phyloP scores from a whole-genome alignment of 495 filamentous ascomycete genomes.

The Aspergillus sclerotiicarbonarius region DNA sequence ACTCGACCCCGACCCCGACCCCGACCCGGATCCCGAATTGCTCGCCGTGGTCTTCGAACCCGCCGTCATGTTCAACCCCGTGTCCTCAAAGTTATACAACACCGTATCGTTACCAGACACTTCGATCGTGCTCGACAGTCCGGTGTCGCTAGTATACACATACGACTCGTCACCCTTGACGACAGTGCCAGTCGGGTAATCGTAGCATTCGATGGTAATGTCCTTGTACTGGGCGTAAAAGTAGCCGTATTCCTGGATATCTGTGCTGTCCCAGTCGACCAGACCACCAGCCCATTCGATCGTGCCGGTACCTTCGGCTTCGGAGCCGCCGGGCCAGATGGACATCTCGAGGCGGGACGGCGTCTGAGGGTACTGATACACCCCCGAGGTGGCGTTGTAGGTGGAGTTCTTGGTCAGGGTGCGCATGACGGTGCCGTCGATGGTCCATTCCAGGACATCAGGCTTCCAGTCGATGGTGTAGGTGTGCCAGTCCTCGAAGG shows the following conservation, averaged over 20 bases:
- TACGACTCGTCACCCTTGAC: constrained; percentile 65
- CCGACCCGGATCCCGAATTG: background rate
- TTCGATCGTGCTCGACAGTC: constrained; percentile 70
- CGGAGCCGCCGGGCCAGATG: constrained; percentile 87
- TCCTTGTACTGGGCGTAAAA: constrained; percentile 81
- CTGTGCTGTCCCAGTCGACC: constrained; percentile 79
- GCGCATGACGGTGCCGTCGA: constrained; percentile 76
- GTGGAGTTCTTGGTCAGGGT: constrained; percentile 71
- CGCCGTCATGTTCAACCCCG: constrained; percentile 67
- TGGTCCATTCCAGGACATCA: constrained; percentile 76
- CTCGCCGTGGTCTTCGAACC: constrained; percentile 6
- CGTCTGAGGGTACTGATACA: constrained; percentile 90
- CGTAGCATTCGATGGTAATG: constrained; percentile 80
- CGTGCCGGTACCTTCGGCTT: constrained; percentile 79
- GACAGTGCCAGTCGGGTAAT: constrained; percentile 62
- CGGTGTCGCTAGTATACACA: constrained; percentile 63
- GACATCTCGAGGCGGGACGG: constrained; percentile 89
- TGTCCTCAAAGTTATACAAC: constrained; percentile 72
- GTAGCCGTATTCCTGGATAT: constrained; percentile 81
- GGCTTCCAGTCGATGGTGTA: constrained; percentile 94
- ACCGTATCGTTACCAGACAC: constrained; percentile 72
- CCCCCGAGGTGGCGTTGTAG: constrained; percentile 77
- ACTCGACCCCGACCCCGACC: constrained; percentile 10
- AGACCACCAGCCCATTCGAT: constrained; percentile 87
- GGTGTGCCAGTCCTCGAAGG: constrained; percentile 76